Percentiles rank a stretch among this genome's conserved stretches.
Evolutionary conservation across 441 rosid genomes (phyloP).

Genomic region (Cnidoscolus chayamansa): DNA sequence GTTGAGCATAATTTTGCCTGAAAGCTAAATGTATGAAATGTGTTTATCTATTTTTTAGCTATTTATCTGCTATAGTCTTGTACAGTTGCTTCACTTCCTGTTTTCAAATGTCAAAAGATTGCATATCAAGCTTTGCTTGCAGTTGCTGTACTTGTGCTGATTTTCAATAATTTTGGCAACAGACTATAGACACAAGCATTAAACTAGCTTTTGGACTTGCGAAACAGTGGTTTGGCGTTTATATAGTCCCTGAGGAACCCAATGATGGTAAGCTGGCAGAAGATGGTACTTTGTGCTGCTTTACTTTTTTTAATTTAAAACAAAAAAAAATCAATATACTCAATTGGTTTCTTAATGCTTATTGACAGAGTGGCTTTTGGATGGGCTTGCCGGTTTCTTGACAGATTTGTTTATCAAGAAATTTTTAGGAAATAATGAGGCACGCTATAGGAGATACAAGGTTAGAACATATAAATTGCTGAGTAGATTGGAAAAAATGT

Average conservation of each 20-base stretch:
- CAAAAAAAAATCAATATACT: conserved; percentile 2
- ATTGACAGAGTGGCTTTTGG: conserved; percentile 89
- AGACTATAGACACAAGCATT: conserved; percentile 88
- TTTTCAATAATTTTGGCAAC: conserved; percentile 34
- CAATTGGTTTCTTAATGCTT: conserved; percentile 27
- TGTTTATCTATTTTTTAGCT: neutral
- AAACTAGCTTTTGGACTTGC: conserved; percentile 93
- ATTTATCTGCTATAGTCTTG: neutral
- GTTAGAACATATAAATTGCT: conserved; percentile 33
- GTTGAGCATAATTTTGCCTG: conserved; percentile 7
- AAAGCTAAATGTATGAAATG: neutral
- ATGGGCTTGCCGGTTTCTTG: conserved; percentile 94
- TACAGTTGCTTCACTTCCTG: neutral
- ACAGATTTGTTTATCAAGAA: conserved; percentile 89
- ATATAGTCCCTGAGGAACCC: conserved; percentile 73
- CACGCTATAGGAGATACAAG: conserved; percentile 92
- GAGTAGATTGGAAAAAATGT: neutral
- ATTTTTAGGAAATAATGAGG: conserved; percentile 96
- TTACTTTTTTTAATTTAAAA: neutral
- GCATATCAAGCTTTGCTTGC: conserved; percentile 12
- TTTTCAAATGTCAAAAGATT: neutral
- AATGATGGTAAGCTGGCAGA: conserved; percentile 69
- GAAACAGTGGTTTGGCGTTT: conserved; percentile 98
- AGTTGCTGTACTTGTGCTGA: conserved; percentile 26
- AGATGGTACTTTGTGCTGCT: conserved; percentile 19